Base-by-base conservation (phyloP, 768 basidiomycete species). In the Hericium rajendrae region DNA sequence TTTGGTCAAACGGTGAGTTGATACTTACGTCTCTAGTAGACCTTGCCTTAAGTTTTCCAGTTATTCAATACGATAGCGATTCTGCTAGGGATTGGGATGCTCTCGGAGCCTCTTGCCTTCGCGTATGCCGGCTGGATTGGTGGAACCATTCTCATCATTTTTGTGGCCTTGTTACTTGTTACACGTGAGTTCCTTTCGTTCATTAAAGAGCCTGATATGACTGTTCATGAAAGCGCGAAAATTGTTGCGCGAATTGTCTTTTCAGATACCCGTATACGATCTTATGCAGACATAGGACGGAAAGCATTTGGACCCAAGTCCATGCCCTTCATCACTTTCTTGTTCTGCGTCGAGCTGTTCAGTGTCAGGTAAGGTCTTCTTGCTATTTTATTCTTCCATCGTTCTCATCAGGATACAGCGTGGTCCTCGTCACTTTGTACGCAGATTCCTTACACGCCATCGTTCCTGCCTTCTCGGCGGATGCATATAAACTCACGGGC, bases 21-120 rank as follows among this genome's bases (percentile, higher is more conserved):
- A 11, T 40, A 16, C 15, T 18, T 39, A 20, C 51, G 40, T 22
- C 4, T 24, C 26, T 46, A 12, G 46, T 38, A 38, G 10, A 18
- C 15, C 54, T 28, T 37, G 20, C 53, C 40, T 51, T 2, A 51
- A 13, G 26, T 24, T 11, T 32, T 40, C 38, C 57, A 91, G 91
- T 71, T 95, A n/a, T 93, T 93, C 71, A 94, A 94, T 64, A 85
- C 85, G 10, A 88, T 86, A 37, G 91, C 91, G 13, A 88, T 94
- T 38, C 73, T 95, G 11, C 75, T 93, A 18, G 93, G 93, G 6
- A 86, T 94, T 60, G 93, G 93, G 4, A 85, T 95, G 77, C 77
- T 94, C 16, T 91, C 91, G 12, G 85, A 91, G 67, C 91, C 93
- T 0, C 76, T 97, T 24, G 94, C 94, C 0, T 95, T 97, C 65